phyloP scores from a whole-genome alignment of 108 stramenopile genomes.

The Fragilaria radians region DNA sequence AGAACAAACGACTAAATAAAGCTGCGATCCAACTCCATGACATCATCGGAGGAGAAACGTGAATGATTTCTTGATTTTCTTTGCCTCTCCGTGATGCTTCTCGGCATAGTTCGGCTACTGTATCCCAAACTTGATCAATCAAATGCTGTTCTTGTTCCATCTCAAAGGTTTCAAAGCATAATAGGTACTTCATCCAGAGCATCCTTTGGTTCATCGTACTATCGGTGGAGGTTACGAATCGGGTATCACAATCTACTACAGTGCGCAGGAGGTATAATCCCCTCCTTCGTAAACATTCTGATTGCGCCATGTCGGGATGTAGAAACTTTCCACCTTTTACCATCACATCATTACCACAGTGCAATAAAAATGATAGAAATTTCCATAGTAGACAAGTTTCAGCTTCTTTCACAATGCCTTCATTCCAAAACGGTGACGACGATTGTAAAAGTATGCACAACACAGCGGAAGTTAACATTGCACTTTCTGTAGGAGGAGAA shows the following conservation, averaged over 20 bases:
- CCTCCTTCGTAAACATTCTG: slow-evolving; percentile 50
- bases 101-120: slow-evolving; percentile 41
- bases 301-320: not conserved
- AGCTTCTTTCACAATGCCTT: too few relatives aligned
- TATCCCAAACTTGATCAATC: slow-evolving; percentile 78
- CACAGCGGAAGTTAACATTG: not conserved
- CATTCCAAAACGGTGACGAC: too few relatives aligned
- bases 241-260: slow-evolving; percentile 30
- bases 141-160: slow-evolving; percentile 81
- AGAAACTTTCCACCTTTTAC: not conserved
- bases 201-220: not conserved
- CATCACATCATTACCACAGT: not conserved
- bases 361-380: not conserved
- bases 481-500: not conserved
- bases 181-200: slow-evolving; percentile 63
- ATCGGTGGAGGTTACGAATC: slow-evolving; percentile 4
- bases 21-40: slow-evolving; percentile 60
- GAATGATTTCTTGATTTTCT: not conserved
- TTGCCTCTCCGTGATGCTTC: not conserved
- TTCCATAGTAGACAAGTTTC: too few relatives aligned
- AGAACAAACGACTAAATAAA: slow-evolving; percentile 47
- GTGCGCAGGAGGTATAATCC: slow-evolving; percentile 48
- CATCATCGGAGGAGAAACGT: slow-evolving; percentile 18
- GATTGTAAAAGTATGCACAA: too few relatives aligned
- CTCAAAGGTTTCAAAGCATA: slow-evolving; percentile 74